phyloP scores from a whole-genome alignment of 306 rosid genomes.

The Vachellia pachyceras region DNA sequence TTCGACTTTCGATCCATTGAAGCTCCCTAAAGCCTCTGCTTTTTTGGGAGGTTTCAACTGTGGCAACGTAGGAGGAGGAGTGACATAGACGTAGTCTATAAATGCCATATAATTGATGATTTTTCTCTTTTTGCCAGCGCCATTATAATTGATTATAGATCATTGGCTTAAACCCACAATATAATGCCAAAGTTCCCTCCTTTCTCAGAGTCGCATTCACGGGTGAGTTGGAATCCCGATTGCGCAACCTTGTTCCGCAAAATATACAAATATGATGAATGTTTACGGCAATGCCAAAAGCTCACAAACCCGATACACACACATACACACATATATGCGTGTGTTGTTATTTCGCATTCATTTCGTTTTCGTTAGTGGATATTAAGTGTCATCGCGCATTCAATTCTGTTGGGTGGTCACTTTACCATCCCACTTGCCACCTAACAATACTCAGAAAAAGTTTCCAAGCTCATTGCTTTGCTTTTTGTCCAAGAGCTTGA shows the following conservation, averaged over 20 bases:
- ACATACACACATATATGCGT: conserved; percentile 1
- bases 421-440: conserved; percentile 57
- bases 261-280: conserved; percentile 18
- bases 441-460: conserved; percentile 47
- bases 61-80: conserved; percentile 21
- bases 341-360: conserved; percentile 66
- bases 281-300: conserved; percentile 41
- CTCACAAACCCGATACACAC: conserved; percentile 34
- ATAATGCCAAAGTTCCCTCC: conserved; percentile 27
- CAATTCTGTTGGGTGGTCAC: conserved; percentile 69
- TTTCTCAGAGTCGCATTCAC: conserved; percentile 45
- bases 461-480: conserved; percentile 50
- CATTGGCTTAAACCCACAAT: conserved; percentile 44
- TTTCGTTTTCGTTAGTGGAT: conserved; percentile 30
- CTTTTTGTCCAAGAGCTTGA: conserved; percentile 65
- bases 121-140: no score
- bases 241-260: conserved; percentile 25
- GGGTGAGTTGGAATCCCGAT: conserved; percentile 63
- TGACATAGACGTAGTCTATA: conserved; percentile 24
- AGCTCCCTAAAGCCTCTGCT: conserved; percentile 8
- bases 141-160: conserved; percentile 48
- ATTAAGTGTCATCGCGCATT: conserved; percentile 36
- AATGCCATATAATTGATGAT: conserved; percentile 26
- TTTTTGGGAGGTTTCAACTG: conserved; percentile 32
- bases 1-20: conserved; percentile 34